Evolutionary conservation across 495 filamentous ascomycete genomes (phyloP), one percentile per base, ranked within the genome.

Genomic region (Melanomma pulvis-pyrius): DNA sequence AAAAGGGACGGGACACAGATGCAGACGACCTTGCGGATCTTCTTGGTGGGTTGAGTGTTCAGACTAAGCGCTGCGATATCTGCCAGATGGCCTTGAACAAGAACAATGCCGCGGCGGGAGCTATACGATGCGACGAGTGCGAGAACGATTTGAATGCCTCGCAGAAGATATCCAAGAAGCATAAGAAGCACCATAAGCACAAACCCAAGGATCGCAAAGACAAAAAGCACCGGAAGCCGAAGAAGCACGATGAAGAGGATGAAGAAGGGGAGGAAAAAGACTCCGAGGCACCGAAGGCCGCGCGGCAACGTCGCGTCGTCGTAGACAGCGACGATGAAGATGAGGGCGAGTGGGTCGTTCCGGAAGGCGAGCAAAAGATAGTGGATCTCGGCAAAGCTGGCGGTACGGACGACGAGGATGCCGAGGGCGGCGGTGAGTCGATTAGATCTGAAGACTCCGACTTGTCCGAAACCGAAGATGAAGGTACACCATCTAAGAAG

Each of bases 11-110:
- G 32, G 74, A 82, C 26, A 78, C 84, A 49, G 90, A 89, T 41
- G 78, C 96, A 21, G 94, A 98, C 76, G 88, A 86, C 22, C 81
- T 98, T 71, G 90, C 93, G 0, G 88, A 92, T 73, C 81, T 97
- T 57, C 87, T 98, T 69, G 91, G 91, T 0, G 90, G 87, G 5
- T 81, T 98, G 64, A 90, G 85, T 61, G 88, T 98, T 56, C 82
- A 88, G 73, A 80, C 86, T 0, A 94, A 88, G 79, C 88, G 90
- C 60, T 98, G 94, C 70, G 93, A 97, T 64, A 87, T 96, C 66
- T 98, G 94, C 70, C 86, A 92, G 71, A 82, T 82, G 49, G 84
- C 89, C 9, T 79, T 98, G 22, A 84, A 81, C 24, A 79, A 78
- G 48, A 79, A 82, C 4, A 87, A 90, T 59, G 76, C 81, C 3